Conservation (phyloP, 2,329 filamentous ascomycete species). For the Fusarium fujikuroi region DNA sequence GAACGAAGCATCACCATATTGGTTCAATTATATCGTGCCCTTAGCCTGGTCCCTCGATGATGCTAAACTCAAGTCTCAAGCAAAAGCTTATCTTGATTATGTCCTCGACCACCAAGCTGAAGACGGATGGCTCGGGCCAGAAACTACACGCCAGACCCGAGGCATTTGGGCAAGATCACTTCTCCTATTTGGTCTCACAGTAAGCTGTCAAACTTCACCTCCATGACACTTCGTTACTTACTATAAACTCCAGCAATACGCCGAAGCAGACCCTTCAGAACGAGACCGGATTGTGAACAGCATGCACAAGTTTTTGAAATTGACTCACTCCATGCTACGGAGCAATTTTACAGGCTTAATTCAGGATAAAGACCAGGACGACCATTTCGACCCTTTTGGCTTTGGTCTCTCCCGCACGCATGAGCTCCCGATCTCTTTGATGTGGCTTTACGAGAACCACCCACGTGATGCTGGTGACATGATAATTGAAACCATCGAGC, state of each 20-base stretch:
- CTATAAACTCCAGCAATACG: background rate
- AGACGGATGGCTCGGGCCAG: background rate
- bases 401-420: background rate
- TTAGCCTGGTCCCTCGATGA: background rate
- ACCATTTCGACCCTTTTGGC: background rate
- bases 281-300: background rate
- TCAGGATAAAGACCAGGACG: background rate
- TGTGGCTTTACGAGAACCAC: background rate
- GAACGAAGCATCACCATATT: background rate
- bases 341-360: background rate
- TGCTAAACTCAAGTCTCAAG: background rate
- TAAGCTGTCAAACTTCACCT: background rate
- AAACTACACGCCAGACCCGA: background rate
- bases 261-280: background rate
- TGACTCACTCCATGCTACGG: background rate
- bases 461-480: background rate
- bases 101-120: background rate
- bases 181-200: background rate
- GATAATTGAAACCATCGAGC: background rate
- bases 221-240: background rate
- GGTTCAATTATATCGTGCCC: background rate
- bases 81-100: background rate
- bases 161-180: background rate
- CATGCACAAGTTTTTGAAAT: background rate
- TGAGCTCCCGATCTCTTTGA: background rate